These are phyloP conservation scores for Arthroderma uncinatum DNA, from an alignment of 2,329 filamentous ascomycete genomes.

Conservation along the genomic window DNA sequence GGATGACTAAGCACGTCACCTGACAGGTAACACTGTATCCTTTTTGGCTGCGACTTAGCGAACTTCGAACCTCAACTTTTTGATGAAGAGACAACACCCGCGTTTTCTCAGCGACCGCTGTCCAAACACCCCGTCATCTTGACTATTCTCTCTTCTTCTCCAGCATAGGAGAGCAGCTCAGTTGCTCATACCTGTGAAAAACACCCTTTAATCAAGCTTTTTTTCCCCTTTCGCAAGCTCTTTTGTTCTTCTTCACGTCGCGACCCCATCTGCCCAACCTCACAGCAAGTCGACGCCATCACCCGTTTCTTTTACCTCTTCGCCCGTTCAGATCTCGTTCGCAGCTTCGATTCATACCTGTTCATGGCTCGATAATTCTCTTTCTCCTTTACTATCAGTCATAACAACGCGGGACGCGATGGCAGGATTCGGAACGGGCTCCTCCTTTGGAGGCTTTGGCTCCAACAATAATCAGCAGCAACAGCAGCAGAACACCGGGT, in stretches of 20 bases:
- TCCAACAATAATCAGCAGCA: slow-evolving; percentile 12
- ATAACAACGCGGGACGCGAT: slow-evolving; percentile 8
- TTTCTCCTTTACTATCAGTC: background rate
- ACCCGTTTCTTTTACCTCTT: background rate
- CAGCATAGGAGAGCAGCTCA: background rate
- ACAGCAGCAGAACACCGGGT: slow-evolving; percentile 13
- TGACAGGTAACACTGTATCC: background rate
- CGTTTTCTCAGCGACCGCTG: slow-evolving; percentile 2
- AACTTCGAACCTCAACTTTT: slow-evolving; percentile 5
- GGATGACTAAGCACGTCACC: background rate
- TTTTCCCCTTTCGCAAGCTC: background rate
- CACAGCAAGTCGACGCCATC: background rate
- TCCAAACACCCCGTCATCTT: background rate
- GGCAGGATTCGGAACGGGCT: slow-evolving; percentile 14
- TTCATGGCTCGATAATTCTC: background rate
- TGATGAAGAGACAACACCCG: background rate
- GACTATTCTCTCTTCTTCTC: background rate
- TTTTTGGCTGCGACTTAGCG: background rate
- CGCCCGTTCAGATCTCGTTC: background rate
- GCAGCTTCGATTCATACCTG: background rate
- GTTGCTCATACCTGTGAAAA: background rate
- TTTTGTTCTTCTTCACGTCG: background rate
- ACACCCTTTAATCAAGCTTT: background rate
- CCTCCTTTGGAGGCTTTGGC: slow-evolving; percentile 15
- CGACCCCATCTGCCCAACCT: slow-evolving; percentile 1